These are phyloP conservation scores for Theileria annulata DNA, from an alignment of 169 alveolate genomes.

Conservation along the genomic window DNA sequence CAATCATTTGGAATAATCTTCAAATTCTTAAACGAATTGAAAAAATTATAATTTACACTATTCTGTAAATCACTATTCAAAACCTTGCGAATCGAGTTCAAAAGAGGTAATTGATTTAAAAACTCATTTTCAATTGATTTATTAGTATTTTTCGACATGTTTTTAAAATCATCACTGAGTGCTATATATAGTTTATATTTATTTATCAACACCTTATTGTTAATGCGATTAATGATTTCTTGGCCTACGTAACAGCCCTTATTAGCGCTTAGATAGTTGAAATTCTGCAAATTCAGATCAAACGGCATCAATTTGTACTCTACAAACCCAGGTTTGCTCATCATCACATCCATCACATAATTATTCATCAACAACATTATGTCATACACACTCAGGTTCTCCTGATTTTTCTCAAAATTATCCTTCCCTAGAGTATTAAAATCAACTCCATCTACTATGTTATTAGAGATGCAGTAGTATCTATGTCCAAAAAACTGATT, in stretches of 20 bases:
- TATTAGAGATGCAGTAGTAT: neutral
- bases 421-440: neutral
- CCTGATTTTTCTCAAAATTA: neutral
- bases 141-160: neutral
- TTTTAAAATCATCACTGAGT: neutral
- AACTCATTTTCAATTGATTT: conserved; percentile 2
- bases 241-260: conserved; percentile 81
- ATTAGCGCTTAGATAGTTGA: conserved; percentile 59
- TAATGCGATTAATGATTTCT: conserved; percentile 70
- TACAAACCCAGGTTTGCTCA: neutral
- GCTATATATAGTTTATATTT: conserved; percentile 56
- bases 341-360: conserved; percentile 1
- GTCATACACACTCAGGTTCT: conserved; percentile 5
- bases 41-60: too few species aligned
- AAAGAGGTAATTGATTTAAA: neutral
- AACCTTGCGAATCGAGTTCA: neutral
- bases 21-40: neutral
- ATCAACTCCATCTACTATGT: neutral
- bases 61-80: neutral
- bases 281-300: conserved; percentile 65
- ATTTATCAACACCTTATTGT: conserved; percentile 65
- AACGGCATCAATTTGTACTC: conserved; percentile 61
- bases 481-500: conserved; percentile 3
- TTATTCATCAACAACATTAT: neutral
- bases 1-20: neutral